These are phyloP conservation scores for Gossypium anomalum DNA, from an alignment of 345 rosid genomes.

Conservation along the genomic window DNA sequence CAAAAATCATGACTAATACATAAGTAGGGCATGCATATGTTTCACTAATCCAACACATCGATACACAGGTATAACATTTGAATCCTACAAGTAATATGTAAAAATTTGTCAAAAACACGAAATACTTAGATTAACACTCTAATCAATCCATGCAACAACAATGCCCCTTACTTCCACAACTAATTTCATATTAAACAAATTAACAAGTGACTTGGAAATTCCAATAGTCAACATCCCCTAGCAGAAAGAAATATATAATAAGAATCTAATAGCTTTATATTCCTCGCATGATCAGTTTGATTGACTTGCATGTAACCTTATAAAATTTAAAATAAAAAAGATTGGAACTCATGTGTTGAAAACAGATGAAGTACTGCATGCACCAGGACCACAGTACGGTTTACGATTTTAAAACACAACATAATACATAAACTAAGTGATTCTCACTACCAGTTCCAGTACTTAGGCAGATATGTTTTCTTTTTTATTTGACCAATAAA, in stretches of 20 bases:
- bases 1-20: background rate
- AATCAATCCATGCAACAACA: too few relatives aligned
- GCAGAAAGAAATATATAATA: background rate
- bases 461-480: background rate
- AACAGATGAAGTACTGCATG: background rate
- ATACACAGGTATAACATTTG: too few relatives aligned
- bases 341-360: background rate
- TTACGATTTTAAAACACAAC: background rate
- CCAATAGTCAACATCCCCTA: background rate
- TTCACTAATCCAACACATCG: too few relatives aligned
- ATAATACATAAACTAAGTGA: background rate
- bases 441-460: background rate
- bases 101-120: too few relatives aligned
- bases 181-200: background rate
- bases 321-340: background rate
- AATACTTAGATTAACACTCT: too few relatives aligned
- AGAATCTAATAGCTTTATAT: background rate
- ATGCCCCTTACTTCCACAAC: background rate
- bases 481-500: background rate
- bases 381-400: slow-evolving; percentile 7
- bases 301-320: slow-evolving; percentile 6
- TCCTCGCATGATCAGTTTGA: background rate
- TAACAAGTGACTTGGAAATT: background rate
- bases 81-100: too few relatives aligned
- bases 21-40: too few relatives aligned